Conservation (phyloP, 1,284 basidiomycete genomes). For the Xerocomus subilludens region DNA sequence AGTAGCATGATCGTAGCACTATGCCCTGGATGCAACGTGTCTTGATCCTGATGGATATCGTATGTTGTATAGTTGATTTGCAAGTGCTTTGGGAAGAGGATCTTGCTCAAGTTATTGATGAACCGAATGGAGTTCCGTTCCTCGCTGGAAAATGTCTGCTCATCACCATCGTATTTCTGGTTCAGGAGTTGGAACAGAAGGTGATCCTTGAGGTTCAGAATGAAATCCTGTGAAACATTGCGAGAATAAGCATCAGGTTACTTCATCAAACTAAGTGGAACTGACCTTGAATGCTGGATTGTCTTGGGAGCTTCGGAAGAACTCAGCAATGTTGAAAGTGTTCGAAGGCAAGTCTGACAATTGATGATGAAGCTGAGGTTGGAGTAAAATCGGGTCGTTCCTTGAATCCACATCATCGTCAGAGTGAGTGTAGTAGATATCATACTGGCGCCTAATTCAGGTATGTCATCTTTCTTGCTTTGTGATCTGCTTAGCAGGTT, state of each 20-base stretch:
- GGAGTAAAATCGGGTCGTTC: neutral
- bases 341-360: slow-evolving; percentile 11
- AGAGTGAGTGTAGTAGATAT: neutral
- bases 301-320: slow-evolving; percentile 8
- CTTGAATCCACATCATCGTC: neutral
- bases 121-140: neutral
- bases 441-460: neutral
- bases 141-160: neutral
- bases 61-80: slow-evolving; percentile 53
- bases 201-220: slow-evolving; percentile 13
- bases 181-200: neutral
- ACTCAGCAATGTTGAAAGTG: slow-evolving; percentile 23
- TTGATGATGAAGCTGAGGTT: slow-evolving; percentile 20
- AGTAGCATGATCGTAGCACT: slow-evolving; percentile 27
- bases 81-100: neutral
- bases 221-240: neutral
- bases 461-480: slow-evolving; percentile 33
- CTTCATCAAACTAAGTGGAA: neutral
- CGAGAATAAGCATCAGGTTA: neutral
- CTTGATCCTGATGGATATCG: slow-evolving; percentile 28
- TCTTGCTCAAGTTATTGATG: slow-evolving; percentile 10
- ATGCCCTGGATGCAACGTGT: slow-evolving; percentile 41
- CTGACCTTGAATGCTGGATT: slow-evolving; percentile 34
- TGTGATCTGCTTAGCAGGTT: slow-evolving; percentile 16
- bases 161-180: slow-evolving; percentile 22